Percentiles rank a stretch among this genome's conserved stretches.
Conservation (phyloP, 495 filamentous ascomycete species). For the Apodospora peruviana region DNA sequence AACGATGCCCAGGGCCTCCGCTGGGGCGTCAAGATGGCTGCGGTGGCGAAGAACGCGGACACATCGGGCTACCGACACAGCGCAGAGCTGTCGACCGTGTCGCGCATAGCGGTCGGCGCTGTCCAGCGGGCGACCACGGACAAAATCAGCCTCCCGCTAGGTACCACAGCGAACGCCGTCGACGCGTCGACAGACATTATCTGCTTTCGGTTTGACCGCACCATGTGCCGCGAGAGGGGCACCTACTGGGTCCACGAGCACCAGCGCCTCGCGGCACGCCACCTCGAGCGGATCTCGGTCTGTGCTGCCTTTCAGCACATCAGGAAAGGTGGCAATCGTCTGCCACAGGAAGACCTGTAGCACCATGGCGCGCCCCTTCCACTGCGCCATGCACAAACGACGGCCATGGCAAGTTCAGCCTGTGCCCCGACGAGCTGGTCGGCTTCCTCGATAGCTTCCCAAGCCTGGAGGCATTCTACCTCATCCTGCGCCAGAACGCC, state of each 20-base stretch:
- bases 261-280: no score
- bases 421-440: slow-evolving; percentile 11
- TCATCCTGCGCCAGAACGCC: slow-evolving; percentile 6
- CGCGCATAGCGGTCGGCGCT: not conserved
- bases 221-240: not conserved
- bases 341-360: no score
- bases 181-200: slow-evolving; percentile 6
- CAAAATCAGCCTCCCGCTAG: not conserved
- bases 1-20: no score
- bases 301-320: no score
- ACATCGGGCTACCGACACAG: slow-evolving; percentile 4
- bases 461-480: slow-evolving; percentile 16
- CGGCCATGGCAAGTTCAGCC: not conserved
- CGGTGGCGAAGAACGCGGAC: not conserved
- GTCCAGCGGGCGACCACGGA: not conserved
- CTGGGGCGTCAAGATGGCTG: not conserved
- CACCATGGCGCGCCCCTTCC: no score
- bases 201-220: not conserved
- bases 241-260: slow-evolving; percentile 1
- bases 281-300: no score
- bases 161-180: not conserved
- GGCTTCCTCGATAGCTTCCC: slow-evolving; percentile 17
- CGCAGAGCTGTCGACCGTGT: not conserved
- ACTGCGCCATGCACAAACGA: no score
- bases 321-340: no score